Conservation (phyloP, 371 early-diverging fungal species). For the Lichtheimia corymbifera region DNA sequence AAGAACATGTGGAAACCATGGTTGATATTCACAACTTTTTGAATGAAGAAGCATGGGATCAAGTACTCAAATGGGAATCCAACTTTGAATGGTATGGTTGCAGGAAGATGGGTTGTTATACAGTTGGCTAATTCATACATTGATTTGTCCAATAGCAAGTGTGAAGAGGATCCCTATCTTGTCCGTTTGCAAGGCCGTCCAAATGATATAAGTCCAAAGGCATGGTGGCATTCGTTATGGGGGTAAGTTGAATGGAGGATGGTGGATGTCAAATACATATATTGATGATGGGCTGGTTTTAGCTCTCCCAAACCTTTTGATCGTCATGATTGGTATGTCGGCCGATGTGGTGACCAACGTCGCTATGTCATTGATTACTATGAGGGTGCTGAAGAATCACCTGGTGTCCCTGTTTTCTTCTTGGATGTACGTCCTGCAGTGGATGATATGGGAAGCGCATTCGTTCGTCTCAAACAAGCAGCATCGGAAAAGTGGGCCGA, state of each 20-base stretch:
- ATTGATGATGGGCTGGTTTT: background rate
- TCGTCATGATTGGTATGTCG: constrained; percentile 82
- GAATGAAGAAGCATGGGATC: constrained; percentile 94
- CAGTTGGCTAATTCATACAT: background rate
- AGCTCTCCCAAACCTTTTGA: constrained; percentile 74
- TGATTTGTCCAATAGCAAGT: constrained; percentile 35
- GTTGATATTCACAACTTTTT: constrained; percentile 97
- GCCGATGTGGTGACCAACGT: constrained; percentile 71
- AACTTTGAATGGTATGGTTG: constrained; percentile 65
- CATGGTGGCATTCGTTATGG: constrained; percentile 61
- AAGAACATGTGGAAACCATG: constrained; percentile 88
- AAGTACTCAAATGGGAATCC: constrained; percentile 92
- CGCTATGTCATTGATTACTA: constrained; percentile 84
- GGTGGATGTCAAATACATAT: background rate
- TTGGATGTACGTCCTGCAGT: constrained; percentile 84
- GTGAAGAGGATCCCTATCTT: constrained; percentile 67
- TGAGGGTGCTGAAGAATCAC: constrained; percentile 63
- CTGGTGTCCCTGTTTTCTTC: constrained; percentile 74
- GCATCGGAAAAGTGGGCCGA: constrained; percentile 42
- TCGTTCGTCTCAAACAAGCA: constrained; percentile 63
- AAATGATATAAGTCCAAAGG: constrained; percentile 76
- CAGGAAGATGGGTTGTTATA: background rate
- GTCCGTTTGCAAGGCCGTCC: constrained; percentile 84
- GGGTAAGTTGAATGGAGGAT: constrained; percentile 40
- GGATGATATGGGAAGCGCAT: constrained; percentile 64